phyloP scores from a whole-genome alignment of 129 eudicot species.

The Tanacetum coccineum region DNA sequence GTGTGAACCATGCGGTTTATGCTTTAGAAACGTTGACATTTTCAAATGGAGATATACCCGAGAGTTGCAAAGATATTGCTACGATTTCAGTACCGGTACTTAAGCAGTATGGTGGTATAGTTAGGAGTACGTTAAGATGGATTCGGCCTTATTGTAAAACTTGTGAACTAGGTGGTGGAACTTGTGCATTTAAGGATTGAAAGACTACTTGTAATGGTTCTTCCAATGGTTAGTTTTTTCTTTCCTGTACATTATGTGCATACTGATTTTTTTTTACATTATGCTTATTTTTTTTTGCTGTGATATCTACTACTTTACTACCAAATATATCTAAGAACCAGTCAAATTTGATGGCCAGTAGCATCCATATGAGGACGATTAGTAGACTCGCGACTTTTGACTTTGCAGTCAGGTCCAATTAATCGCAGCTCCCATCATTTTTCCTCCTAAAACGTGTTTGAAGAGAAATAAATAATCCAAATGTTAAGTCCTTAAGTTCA shows the following conservation, averaged over 20 bases:
- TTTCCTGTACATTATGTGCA: background rate
- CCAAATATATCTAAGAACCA: no score
- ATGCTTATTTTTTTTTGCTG: no score
- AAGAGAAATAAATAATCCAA: no score
- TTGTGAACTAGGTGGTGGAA: conserved; percentile 47
- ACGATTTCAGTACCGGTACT: conserved; percentile 33
- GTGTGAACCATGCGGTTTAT: conserved; percentile 37
- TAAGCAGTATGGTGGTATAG: conserved; percentile 7
- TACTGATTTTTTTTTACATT: no score
- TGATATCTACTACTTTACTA: no score
- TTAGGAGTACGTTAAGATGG: conserved; percentile 46
- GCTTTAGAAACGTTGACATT: conserved; percentile 23
- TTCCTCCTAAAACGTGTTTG: no score
- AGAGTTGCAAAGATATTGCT: conserved; percentile 32
- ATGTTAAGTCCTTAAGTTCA: no score
- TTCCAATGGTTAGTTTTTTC: conserved; percentile 22
- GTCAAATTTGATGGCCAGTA: no score
- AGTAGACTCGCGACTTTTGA: no score
- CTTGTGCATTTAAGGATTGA: conserved; percentile 41
- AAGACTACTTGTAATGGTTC: conserved; percentile 29
- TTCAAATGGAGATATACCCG: conserved; percentile 26
- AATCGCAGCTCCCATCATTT: no score
- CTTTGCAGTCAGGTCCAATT: no score
- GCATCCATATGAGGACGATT: no score
- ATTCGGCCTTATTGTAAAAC: conserved; percentile 42